These are phyloP conservation scores for Osmanthus fragrans DNA, from an alignment of 257 asterid species.

Conservation along the genomic window DNA sequence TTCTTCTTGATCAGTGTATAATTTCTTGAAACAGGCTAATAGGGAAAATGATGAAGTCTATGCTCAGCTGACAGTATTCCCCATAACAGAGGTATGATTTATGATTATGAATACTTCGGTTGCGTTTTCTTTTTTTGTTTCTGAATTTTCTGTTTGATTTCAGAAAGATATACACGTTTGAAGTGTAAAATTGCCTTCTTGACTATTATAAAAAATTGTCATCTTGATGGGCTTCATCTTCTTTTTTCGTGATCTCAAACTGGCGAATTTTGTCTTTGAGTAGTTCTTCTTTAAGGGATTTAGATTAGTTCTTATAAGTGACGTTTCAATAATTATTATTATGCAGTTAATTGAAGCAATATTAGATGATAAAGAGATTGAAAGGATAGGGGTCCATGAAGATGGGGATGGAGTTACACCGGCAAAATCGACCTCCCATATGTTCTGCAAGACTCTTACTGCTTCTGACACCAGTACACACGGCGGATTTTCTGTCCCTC, in stretches of 20 bases:
- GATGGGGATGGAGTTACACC: conserved; percentile 54
- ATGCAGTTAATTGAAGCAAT: conserved; percentile 48
- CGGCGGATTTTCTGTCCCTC: conserved; percentile 98
- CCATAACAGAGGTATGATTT: conserved; percentile 69
- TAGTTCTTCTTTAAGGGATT: conserved; percentile 5
- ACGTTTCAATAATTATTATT: conserved; percentile 11
- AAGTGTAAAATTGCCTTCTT: background rate
- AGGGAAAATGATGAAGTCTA: conserved; percentile 98
- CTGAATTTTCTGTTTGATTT: conserved; percentile 6
- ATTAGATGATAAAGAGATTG: conserved; percentile 62
- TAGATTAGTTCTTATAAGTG: background rate
- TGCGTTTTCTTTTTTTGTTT: background rate
- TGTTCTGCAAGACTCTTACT: conserved; percentile 97
- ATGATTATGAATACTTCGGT: background rate
- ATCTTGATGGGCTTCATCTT: background rate
- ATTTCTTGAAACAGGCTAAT: conserved; percentile 64
- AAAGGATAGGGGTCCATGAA: conserved; percentile 47
- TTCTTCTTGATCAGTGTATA: background rate
- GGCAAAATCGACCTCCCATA: conserved; percentile 76
- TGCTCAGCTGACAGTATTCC: conserved; percentile 80
- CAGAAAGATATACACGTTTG: too few species aligned
- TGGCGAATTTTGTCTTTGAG: conserved; percentile 10
- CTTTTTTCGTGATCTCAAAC: background rate
- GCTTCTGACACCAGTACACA: conserved; percentile 98
- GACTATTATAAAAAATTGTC: background rate